These are phyloP conservation scores for Perkinsela sp. DNA, from an alignment of 208 protist genomes.

Conservation along the genomic window DNA sequence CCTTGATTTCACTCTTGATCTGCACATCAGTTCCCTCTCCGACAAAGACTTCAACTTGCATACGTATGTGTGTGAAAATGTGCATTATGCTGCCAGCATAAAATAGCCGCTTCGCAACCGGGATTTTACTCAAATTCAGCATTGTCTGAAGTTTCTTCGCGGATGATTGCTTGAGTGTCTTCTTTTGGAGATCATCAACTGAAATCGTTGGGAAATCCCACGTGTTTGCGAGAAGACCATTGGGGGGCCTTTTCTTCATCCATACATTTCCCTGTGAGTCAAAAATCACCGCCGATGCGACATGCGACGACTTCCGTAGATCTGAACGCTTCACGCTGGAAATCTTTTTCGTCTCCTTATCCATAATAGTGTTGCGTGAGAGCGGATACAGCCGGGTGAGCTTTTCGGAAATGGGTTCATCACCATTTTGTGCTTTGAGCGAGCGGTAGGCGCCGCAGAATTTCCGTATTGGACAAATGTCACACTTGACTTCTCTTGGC, in stretches of 20 bases:
- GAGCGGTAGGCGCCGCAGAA: slow-evolving; percentile 17
- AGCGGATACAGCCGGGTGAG: slow-evolving; percentile 48
- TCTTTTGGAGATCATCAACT: neutral
- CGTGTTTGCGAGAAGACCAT: slow-evolving; percentile 6
- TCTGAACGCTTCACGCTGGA: slow-evolving; percentile 2
- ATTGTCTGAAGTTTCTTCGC: neutral
- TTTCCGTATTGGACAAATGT: slow-evolving; percentile 18
- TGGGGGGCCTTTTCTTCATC: slow-evolving; percentile 1
- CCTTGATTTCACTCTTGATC: neutral
- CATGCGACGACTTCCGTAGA: neutral
- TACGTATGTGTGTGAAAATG: slow-evolving; percentile 1
- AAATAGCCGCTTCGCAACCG: neutral
- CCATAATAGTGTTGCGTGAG: slow-evolving; percentile 3
- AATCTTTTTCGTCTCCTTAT: neutral
- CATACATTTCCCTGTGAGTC: neutral
- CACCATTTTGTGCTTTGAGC: slow-evolving; percentile 5
- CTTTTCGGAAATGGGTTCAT: slow-evolving; percentile 13
- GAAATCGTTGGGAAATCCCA: slow-evolving; percentile 8
- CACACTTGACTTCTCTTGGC: slow-evolving; percentile 26
- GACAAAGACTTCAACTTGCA: slow-evolving; percentile 1
- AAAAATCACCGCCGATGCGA: neutral
- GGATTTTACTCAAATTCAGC: neutral
- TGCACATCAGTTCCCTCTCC: neutral
- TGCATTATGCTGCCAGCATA: neutral
- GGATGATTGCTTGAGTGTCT: neutral